Evolutionary conservation across 202 grass and related monocot species (phyloP).

Genomic region (Schoenoplectus triqueter): DNA sequence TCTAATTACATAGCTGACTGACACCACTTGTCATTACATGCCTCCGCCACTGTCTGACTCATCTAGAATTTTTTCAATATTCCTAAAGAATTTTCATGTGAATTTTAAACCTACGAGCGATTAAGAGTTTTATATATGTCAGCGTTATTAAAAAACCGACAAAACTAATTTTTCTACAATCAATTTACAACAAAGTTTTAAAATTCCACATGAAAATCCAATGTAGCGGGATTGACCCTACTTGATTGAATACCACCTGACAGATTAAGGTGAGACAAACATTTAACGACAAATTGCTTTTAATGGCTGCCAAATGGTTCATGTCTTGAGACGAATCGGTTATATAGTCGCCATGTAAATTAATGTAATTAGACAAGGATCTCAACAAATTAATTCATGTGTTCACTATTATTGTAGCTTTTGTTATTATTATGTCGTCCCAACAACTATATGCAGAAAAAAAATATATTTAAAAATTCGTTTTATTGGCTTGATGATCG

Average conservation of each 20-base stretch:
- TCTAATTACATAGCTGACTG: no score
- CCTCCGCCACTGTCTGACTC: no score
- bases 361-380: background rate
- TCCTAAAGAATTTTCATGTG: no score
- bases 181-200: background rate
- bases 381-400: background rate
- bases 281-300: conserved; percentile 22
- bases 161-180: background rate
- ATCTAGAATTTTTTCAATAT: no score
- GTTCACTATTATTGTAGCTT: background rate
- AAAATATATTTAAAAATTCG: background rate
- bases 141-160: no score
- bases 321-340: conserved; percentile 17
- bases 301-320: conserved; percentile 3
- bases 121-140: no score
- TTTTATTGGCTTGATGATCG: background rate
- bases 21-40: no score
- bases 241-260: background rate
- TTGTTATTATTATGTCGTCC: conserved; percentile 18
- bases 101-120: no score
- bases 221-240: background rate
- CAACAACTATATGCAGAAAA: background rate
- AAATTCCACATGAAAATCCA: background rate
- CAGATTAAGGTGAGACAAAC: conserved; percentile 20
- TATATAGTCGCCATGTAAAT: conserved; percentile 23